Percentiles rank a stretch among this genome's conserved stretches.
Evolutionary conservation across 768 basidiomycete species (phyloP).

Genomic region (Boletus tomentosulus): DNA sequence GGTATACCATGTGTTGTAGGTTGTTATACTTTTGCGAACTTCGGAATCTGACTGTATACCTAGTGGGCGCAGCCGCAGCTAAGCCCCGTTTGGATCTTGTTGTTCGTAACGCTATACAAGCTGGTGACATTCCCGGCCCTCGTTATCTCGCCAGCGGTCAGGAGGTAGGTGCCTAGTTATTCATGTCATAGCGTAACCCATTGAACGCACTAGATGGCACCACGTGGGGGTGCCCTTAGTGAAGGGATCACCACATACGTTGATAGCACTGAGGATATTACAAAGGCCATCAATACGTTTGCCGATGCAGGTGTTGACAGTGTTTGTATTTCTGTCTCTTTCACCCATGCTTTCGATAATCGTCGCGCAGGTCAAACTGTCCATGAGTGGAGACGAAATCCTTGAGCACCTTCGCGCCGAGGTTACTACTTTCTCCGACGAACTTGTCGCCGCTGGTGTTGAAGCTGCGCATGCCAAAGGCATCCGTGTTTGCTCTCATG

Average conservation of each 20-base stretch:
- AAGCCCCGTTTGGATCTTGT: constrained; percentile 31
- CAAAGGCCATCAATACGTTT: constrained; percentile 17
- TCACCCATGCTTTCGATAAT: not conserved
- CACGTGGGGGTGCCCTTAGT: constrained; percentile 27
- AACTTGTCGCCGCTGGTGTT: constrained; percentile 32
- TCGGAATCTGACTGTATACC: not conserved
- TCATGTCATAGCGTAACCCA: too few species aligned
- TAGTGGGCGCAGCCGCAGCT: constrained; percentile 36
- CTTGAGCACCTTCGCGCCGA: constrained; percentile 33
- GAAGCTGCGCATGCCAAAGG: constrained; percentile 34
- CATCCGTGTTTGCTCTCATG: constrained; percentile 36
- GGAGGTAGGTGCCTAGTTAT: constrained; percentile 22
- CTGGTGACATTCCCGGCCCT: constrained; percentile 33
- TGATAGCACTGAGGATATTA: constrained; percentile 29
- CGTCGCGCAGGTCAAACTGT: constrained; percentile 29
- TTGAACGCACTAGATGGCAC: constrained; percentile 25
- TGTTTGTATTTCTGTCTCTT: constrained; percentile 8
- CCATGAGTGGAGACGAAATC: constrained; percentile 37
- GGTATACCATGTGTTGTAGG: constrained; percentile 36
- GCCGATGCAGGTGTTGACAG: constrained; percentile 24
- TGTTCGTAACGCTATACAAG: constrained; percentile 33
- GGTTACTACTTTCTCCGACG: constrained; percentile 32
- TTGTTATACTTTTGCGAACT: not conserved
- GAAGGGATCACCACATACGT: constrained; percentile 33
- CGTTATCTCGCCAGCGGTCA: constrained; percentile 34